phyloP scores from a whole-genome alignment of 805 yeast genomes.

The Ogataea degrootiae region DNA sequence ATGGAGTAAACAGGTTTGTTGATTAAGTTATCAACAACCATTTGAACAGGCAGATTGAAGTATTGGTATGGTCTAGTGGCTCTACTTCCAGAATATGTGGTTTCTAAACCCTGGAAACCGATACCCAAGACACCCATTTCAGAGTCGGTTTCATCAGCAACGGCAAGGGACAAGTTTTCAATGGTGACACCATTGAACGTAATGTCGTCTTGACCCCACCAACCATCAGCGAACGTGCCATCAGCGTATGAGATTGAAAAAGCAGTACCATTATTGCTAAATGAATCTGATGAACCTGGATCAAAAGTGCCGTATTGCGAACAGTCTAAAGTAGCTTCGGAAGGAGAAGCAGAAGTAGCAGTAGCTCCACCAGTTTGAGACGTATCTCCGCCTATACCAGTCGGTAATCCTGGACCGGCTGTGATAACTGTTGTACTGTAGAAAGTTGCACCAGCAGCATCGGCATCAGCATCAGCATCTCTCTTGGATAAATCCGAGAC shows the following conservation, averaged over 20 bases:
- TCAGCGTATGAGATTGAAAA: constrained; percentile 48
- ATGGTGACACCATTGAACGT: constrained; percentile 45
- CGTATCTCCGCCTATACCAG: background rate
- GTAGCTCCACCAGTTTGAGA: constrained; percentile 1
- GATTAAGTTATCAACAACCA: constrained; percentile 56
- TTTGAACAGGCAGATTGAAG: constrained; percentile 59
- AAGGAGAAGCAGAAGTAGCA: constrained; percentile 1
- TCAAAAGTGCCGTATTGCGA: constrained; percentile 45
- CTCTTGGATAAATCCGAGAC: no score
- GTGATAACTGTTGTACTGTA: background rate
- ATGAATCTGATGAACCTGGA: constrained; percentile 35
- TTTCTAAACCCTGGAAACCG: constrained; percentile 66
- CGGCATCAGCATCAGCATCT: background rate
- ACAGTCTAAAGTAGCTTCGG: constrained; percentile 33
- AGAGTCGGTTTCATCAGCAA: constrained; percentile 63
- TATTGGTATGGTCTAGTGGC: constrained; percentile 36
- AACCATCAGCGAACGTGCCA: constrained; percentile 41
- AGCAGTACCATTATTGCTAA: constrained; percentile 34
- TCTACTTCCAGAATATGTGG: constrained; percentile 39
- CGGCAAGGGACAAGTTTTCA: constrained; percentile 59
- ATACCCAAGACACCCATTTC: constrained; percentile 70
- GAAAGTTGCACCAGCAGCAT: background rate
- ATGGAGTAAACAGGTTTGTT: constrained; percentile 56
- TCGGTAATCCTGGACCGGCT: background rate
- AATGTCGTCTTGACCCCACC: constrained; percentile 63